phyloP scores from a whole-genome alignment of 345 rosid species.

The Acer yangbiense region DNA sequence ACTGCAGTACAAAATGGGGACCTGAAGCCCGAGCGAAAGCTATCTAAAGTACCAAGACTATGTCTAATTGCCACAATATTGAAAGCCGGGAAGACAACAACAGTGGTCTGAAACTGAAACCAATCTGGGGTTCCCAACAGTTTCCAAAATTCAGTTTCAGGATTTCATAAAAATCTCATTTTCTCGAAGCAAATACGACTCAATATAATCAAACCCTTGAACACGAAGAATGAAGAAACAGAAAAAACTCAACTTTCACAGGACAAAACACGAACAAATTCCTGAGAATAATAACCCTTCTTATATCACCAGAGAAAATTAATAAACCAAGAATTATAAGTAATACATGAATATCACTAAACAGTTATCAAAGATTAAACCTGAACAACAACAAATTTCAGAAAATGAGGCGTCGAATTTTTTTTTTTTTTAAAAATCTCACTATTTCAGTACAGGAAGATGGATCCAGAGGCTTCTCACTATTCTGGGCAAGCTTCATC shows the following conservation, averaged over 20 bases:
- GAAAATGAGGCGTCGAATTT: not conserved
- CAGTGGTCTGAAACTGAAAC: not conserved
- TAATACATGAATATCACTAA: not conserved
- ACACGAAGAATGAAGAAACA: not conserved
- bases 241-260: not conserved
- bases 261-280: not conserved
- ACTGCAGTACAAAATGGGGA: not conserved
- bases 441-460: conserved; percentile 9
- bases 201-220: not conserved
- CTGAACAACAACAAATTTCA: conserved; percentile 11
- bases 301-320: not conserved
- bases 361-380: not conserved
- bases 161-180: not conserved
- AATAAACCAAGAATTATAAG: not conserved
- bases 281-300: conserved; percentile 4
- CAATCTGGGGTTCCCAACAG: not conserved
- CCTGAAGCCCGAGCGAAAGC: not conserved
- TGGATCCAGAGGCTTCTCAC: conserved; percentile 17
- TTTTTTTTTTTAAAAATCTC: not conserved
- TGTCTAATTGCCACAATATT: not conserved
- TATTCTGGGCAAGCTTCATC: conserved; percentile 14
- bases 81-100: not conserved
- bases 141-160: not conserved
- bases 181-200: not conserved
- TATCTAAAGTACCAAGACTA: not conserved